Percentiles rank a stretch among this genome's conserved stretches.
Evolutionary conservation across 176 grass and related monocot species (phyloP).

Genomic region (Oryza glumipatula): DNA sequence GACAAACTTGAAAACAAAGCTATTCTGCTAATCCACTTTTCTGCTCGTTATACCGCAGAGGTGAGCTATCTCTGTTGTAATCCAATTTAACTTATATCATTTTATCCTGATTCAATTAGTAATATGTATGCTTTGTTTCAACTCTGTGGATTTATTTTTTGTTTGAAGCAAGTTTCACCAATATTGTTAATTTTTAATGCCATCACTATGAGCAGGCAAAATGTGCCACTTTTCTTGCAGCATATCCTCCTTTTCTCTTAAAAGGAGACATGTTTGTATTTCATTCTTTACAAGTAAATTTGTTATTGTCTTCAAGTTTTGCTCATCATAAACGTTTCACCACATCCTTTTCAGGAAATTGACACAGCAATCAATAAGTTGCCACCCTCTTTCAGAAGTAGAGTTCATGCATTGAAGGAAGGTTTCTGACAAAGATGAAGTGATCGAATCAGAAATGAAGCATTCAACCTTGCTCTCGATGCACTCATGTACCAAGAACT

Average conservation of each 20-base stretch:
- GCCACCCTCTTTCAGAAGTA: conserved; percentile 54
- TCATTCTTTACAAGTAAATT: conserved; percentile 11
- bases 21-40: conserved; percentile 93
- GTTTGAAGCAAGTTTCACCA: neutral
- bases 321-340: neutral
- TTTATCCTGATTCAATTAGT: conserved; percentile 3
- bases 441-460: neutral
- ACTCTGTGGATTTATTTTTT: neutral
- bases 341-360: conserved; percentile 62
- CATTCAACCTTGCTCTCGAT: neutral
- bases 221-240: neutral
- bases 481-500: neutral
- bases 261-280: neutral
- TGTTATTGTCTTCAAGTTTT: neutral
- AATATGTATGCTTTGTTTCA: conserved; percentile 8
- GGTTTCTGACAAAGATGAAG: conserved; percentile 50
- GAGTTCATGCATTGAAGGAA: conserved; percentile 70
- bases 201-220: neutral
- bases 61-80: conserved; percentile 39
- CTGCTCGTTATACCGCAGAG: conserved; percentile 72
- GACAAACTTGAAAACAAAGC: conserved; percentile 82
- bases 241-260: conserved; percentile 25
- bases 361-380: conserved; percentile 64
- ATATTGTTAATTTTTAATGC: neutral
- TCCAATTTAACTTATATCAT: neutral